These are phyloP conservation scores for Phoma sp. DNA, from an alignment of 2,329 filamentous ascomycete species.

Conservation along the genomic window DNA sequence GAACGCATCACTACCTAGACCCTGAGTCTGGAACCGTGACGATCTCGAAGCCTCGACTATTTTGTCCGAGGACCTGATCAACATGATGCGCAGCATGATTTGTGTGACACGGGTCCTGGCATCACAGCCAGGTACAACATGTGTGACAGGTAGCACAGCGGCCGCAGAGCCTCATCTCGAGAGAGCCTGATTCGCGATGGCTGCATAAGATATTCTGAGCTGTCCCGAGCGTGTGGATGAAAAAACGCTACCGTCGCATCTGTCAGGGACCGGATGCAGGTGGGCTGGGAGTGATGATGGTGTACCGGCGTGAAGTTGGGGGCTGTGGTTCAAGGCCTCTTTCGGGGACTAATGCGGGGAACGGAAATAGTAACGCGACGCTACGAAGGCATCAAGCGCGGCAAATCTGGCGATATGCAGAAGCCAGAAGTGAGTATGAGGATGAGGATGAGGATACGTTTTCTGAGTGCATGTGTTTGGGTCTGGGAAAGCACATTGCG, in stretches of 20 bases:
- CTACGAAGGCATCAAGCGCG: not conserved
- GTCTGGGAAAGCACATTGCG: not conserved
- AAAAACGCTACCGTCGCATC: constrained; percentile 2
- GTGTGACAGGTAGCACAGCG: constrained; percentile 9
- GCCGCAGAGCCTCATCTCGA: constrained; percentile 17
- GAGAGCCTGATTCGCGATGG: constrained; percentile 2
- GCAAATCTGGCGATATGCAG: not conserved
- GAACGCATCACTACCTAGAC: not conserved
- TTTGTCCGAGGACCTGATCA: not conserved
- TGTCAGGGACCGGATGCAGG: constrained; percentile 6
- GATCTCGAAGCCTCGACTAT: not conserved
- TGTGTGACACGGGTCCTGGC: not conserved
- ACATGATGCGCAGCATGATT: not conserved
- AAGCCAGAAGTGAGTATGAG: not conserved
- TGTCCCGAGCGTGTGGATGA: not conserved
- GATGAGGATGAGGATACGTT: not conserved
- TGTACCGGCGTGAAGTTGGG: not conserved
- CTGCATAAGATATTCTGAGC: not conserved
- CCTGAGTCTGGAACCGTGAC: not conserved
- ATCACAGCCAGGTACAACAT: constrained; percentile 6
- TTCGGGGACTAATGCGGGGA: constrained; percentile 17
- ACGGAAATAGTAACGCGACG: constrained; percentile 12
- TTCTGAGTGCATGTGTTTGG: not conserved
- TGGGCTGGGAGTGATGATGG: constrained; percentile 1
- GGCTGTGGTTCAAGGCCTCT: constrained; percentile 11